A percentile compares a stretch with the other conserved stretches of the same genome.
These are phyloP conservation scores for Poa annua DNA, from an alignment of 176 grass and related monocot species.

Conservation along the genomic window DNA sequence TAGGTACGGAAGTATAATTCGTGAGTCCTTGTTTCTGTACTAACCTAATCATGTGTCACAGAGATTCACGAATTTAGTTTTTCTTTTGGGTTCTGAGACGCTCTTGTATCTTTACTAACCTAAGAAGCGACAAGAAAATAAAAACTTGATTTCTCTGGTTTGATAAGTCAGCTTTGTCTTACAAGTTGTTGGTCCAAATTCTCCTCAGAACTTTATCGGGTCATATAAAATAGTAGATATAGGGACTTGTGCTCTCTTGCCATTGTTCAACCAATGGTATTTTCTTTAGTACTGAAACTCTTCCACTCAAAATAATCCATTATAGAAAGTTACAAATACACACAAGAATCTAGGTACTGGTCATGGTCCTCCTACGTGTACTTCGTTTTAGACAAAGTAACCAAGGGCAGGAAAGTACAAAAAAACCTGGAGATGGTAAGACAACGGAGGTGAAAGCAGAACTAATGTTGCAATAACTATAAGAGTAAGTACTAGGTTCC, in stretches of 20 bases:
- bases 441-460: conserved; percentile 18
- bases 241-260: neutral
- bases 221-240: neutral
- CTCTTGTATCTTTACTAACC: conserved; percentile 16
- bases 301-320: neutral
- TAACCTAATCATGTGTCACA: neutral
- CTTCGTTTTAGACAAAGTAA: conserved; percentile 15
- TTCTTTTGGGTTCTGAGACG: neutral
- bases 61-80: neutral
- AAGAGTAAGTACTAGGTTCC: neutral
- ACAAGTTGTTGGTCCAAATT: neutral
- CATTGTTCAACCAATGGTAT: neutral
- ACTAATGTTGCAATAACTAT: neutral
- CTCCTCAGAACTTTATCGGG: neutral
- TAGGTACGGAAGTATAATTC: neutral
- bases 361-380: neutral
- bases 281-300: neutral
- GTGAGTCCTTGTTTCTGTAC: neutral
- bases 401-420: conserved; percentile 15
- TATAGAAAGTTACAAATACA: neutral
- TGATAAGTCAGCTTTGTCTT: neutral
- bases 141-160: neutral
- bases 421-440: neutral
- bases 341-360: neutral
- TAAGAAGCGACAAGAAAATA: neutral